Conservation (phyloP, 1,284 basidiomycete genomes). For the Mycena sp. region DNA sequence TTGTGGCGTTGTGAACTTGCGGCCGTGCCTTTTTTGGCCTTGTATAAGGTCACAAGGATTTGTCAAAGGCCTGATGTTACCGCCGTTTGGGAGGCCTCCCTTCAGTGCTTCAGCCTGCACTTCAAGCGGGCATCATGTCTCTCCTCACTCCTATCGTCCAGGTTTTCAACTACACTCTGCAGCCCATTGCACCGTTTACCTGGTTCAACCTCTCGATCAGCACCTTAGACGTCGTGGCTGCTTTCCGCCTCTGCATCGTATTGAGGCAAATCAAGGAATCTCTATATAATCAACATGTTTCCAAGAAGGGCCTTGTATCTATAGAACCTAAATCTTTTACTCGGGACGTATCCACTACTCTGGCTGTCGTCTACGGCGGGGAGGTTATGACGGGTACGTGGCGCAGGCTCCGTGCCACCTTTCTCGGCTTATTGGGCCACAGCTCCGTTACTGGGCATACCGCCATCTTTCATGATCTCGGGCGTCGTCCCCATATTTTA, state of each 20-base stretch:
- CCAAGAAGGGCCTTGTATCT: constrained; percentile 42
- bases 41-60: no score
- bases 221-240: constrained; percentile 71
- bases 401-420: neutral
- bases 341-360: constrained; percentile 62
- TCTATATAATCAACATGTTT: constrained; percentile 53
- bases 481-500: constrained; percentile 67
- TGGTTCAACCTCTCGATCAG: constrained; percentile 71
- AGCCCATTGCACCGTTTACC: constrained; percentile 72
- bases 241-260: constrained; percentile 71
- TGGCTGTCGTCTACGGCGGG: constrained; percentile 78
- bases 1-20: no score
- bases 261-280: constrained; percentile 73
- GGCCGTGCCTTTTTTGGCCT: no score
- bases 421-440: constrained; percentile 17
- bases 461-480: constrained; percentile 77
- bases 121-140: constrained; percentile 25
- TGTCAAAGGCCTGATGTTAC: no score
- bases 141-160: constrained; percentile 54
- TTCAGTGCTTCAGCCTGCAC: neutral
- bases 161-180: constrained; percentile 61
- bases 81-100: no score
- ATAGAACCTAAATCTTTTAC: constrained; percentile 65
- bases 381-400: constrained; percentile 70
- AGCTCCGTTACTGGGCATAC: constrained; percentile 72